Conservation (phyloP, 768 basidiomycete species). For the Hydnum rufescens region DNA sequence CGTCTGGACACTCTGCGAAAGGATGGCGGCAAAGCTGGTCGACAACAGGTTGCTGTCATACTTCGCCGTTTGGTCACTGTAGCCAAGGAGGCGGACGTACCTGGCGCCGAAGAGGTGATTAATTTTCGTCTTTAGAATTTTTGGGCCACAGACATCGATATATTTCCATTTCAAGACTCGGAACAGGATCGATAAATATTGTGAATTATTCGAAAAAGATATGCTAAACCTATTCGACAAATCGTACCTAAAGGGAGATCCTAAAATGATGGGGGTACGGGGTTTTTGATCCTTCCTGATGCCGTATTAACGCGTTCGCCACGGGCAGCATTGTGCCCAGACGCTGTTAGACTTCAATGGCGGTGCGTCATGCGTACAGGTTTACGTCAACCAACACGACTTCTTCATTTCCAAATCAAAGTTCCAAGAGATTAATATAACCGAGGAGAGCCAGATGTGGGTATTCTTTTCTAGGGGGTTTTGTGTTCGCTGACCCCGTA, state of each 20-base stretch:
- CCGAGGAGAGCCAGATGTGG: constrained; percentile 22
- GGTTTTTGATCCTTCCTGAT: neutral
- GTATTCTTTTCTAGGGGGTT: neutral
- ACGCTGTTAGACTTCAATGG: constrained; percentile 96
- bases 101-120: constrained; percentile 56
- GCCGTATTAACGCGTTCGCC: neutral
- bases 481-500: constrained; percentile 4
- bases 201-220: constrained; percentile 97
- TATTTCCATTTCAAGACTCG: constrained; percentile 36
- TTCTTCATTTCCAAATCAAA: constrained; percentile 85
- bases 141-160: neutral
- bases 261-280: constrained; percentile 90
- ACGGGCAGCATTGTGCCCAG: constrained; percentile 86
- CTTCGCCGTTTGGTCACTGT: constrained; percentile 69
- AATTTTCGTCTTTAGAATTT: neutral
- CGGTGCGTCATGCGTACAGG: constrained; percentile 87
- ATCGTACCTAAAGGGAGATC: constrained; percentile 91
- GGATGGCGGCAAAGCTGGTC: constrained; percentile 66
- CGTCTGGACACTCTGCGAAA: constrained; percentile 59
- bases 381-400: constrained; percentile 98
- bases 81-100: constrained; percentile 83
- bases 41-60: constrained; percentile 73
- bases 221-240: constrained; percentile 91
- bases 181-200: constrained; percentile 88
- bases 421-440: constrained; percentile 40